Evolutionary conservation across 257 asterid species (phyloP).

Genomic region (Solanum tarapatanum): DNA sequence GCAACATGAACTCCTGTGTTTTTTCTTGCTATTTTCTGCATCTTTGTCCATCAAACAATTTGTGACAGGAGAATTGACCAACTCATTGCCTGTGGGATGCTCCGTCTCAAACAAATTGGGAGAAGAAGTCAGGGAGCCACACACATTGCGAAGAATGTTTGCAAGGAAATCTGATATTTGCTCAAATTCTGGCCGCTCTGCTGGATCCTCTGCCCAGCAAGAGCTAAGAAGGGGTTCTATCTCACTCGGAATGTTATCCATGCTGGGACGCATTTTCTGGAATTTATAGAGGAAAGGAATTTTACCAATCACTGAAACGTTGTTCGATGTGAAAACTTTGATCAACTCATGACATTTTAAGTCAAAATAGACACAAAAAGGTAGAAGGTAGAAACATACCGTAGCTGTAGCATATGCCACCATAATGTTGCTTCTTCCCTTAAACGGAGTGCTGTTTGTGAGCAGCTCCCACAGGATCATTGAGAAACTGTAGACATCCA

Average conservation of each 20-base stretch:
- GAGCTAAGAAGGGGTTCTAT: constrained; percentile 36
- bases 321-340: background rate
- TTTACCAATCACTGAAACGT: background rate
- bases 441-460: constrained; percentile 47
- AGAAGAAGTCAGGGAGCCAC: constrained; percentile 1
- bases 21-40: constrained; percentile 9
- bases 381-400: constrained; percentile 14
- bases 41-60: constrained; percentile 18
- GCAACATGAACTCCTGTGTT: constrained; percentile 2
- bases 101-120: constrained; percentile 7
- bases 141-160: constrained; percentile 12
- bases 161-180: constrained; percentile 31
- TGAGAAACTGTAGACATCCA: constrained; percentile 62
- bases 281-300: background rate
- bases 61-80: constrained; percentile 16
- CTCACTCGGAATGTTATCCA: constrained; percentile 37
- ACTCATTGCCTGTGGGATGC: constrained; percentile 4
- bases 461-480: constrained; percentile 58
- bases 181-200: constrained; percentile 45
- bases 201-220: constrained; percentile 55
- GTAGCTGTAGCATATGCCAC: constrained; percentile 54
- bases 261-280: constrained; percentile 49
- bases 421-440: constrained; percentile 34
- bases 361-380: background rate
- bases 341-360: background rate